A percentile compares a stretch with the other conserved stretches of the same genome.
Evolutionary conservation across 176 grass and related monocot genomes (phyloP).

Genomic region (Leersia perrieri): DNA sequence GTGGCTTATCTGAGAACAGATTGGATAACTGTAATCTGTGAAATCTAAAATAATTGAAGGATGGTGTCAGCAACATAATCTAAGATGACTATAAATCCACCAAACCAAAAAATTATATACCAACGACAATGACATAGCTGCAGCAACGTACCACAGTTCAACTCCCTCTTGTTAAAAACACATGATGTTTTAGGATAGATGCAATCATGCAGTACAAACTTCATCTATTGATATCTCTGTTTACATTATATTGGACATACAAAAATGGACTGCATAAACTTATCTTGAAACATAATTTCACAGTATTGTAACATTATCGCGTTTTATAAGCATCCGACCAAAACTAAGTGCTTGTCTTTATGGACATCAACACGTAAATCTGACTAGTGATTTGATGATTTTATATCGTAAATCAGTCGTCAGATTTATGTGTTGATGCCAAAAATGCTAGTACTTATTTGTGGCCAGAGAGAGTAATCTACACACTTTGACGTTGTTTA

Average conservation of each 20-base stretch:
- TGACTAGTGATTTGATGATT: background rate
- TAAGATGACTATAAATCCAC: background rate
- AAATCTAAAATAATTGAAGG: background rate
- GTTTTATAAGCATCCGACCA: background rate
- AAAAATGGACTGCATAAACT: background rate
- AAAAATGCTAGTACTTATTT: background rate
- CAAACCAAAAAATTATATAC: background rate
- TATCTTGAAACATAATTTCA: background rate
- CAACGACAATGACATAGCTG: background rate
- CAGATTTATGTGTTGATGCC: background rate
- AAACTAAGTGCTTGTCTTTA: background rate
- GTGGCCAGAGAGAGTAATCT: background rate
- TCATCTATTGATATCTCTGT: background rate
- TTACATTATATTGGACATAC: background rate
- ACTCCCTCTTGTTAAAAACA: background rate
- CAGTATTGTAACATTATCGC: background rate
- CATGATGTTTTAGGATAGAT: background rate
- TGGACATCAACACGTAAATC: background rate
- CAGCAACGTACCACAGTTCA: background rate
- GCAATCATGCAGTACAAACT: background rate
- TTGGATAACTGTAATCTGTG: background rate
- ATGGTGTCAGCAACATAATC: background rate
- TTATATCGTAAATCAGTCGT: background rate
- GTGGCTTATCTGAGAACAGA: background rate
- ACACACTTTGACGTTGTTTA: background rate